Evolutionary conservation across 108 stramenopile genomes (phyloP), one percentile per base, ranked within the genome.

Genomic region (Nitzschia palea): DNA sequence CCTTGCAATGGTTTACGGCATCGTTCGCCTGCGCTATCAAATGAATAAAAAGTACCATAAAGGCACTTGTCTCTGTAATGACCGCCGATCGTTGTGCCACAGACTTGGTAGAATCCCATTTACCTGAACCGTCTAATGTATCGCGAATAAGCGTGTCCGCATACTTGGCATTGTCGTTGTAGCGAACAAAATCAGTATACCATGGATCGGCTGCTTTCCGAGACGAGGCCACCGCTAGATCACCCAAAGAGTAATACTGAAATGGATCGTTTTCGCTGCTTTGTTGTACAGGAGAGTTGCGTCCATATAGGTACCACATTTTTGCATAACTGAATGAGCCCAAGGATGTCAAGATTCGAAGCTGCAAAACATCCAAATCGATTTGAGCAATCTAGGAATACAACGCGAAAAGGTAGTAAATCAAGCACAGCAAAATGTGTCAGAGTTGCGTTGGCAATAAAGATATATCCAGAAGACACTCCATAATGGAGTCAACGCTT

Each of bases 331-430:
- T 27, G 44, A 82, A 78, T 10, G 52, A 66, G 4, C 74, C 71
- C 62, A 80, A 12, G 30, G 55, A 55, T 0, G 73, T 66, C 53
- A 85, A 59, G 48, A 80, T 73, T 9, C 74, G 44, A 29, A 86
- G 40, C 55, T 86, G 85, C n/a, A 72, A 37, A 45, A 94, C 73
- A 70, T 94, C 93, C 71, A 94, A 68, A 65, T 94, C 93, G 34
- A 81, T 76, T 17, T 43, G 20, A 10, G 73, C 65, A 35, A 78
- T 48, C 67, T 73, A 26, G 15, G 20, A 29, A 25, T 35, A 17
- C 9, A 70, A 30, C 18, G 29, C 6, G 64, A 30, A 53, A n/a
- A 15, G 17, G n/a, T n/a, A n/a, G n/a, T n/a, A n/a, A n/a, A n/a
- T n/a, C n/a, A n/a, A n/a, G n/a, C n/a, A n/a, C n/a, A n/a, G n/a